Percentiles rank a stretch among this genome's conserved stretches.
phyloP scores from a whole-genome alignment of 139 green algal species.

The Trebouxia sp. region DNA sequence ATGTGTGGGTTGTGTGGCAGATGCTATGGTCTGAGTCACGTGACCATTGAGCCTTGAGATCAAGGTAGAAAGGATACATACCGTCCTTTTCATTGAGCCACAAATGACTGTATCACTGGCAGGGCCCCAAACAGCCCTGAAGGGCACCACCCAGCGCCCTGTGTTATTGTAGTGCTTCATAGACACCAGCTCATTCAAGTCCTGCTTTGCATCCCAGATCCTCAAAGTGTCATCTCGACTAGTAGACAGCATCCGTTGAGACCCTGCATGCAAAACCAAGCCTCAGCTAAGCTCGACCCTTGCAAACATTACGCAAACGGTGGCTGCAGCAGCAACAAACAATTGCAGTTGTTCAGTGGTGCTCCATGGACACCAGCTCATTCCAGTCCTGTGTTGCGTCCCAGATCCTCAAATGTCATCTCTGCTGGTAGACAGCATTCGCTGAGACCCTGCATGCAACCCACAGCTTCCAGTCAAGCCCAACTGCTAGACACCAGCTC shows the following conservation, averaged over 20 bases:
- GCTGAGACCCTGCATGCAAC: no score
- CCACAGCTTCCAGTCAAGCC: no score
- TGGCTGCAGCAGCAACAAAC: no score
- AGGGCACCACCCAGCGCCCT: conserved; percentile 58
- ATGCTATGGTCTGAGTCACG: not conserved
- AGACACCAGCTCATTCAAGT: not conserved
- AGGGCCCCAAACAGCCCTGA: conserved; percentile 47
- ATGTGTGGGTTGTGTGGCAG: no score
- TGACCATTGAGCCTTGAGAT: not conserved
- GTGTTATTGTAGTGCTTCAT: conserved; percentile 72
- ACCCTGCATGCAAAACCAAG: conserved; percentile 37
- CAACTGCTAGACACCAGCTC: no score
- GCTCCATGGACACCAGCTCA: no score
- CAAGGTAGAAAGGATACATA: conserved; percentile 11
- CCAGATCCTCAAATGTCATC: not conserved
- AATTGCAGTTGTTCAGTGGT: conserved; percentile 73
- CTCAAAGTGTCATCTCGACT: conserved; percentile 72
- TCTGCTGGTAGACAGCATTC: no score
- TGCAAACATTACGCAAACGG: no score
- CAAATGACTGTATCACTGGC: conserved; percentile 41
- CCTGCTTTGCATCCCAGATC: conserved; percentile 59
- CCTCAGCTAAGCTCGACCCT: no score
- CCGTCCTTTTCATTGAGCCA: conserved; percentile 59
- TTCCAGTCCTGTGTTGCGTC: not conserved
- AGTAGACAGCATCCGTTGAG: conserved; percentile 56